Evolutionary conservation across 768 basidiomycete genomes (phyloP).

Genomic region (Suillus occidentalis): DNA sequence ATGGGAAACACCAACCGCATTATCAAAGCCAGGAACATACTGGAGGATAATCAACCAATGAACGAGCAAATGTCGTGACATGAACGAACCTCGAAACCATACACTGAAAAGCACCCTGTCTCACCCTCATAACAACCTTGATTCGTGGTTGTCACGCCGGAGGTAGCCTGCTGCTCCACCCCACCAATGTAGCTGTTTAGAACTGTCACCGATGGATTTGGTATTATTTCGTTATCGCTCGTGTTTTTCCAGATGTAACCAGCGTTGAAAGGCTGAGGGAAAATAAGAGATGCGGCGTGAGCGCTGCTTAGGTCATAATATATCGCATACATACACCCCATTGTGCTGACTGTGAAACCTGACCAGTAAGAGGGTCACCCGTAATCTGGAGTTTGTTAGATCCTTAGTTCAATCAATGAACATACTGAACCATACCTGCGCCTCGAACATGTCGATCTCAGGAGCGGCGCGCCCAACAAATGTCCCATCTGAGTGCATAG

Average conservation of each 20-base stretch:
- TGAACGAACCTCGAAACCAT: conserved; percentile 72
- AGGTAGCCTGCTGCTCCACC: conserved; percentile 76
- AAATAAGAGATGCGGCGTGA: not conserved
- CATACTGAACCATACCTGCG: conserved; percentile 44
- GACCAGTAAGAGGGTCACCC: conserved; percentile 42
- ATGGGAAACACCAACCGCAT: conserved; percentile 46
- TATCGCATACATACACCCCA: conserved; percentile 61
- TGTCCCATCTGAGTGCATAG: conserved; percentile 66
- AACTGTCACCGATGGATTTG: conserved; percentile 50
- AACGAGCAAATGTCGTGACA: conserved; percentile 3
- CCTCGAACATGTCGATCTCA: conserved; percentile 91
- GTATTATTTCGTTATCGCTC: conserved; percentile 56
- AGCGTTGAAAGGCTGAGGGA: conserved; percentile 67
- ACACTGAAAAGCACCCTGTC: conserved; percentile 63
- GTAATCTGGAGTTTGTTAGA: conserved; percentile 43
- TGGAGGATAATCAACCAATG: conserved; percentile 5
- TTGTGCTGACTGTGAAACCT: conserved; percentile 85
- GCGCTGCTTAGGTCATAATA: conserved; percentile 9
- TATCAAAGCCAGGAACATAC: conserved; percentile 60
- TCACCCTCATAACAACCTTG: conserved; percentile 66
- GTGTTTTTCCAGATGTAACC: conserved; percentile 69
- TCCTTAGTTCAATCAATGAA: conserved; percentile 10
- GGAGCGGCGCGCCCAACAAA: conserved; percentile 84
- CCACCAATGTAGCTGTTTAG: conserved; percentile 71
- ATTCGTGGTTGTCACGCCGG: conserved; percentile 67